These are phyloP conservation scores for Neonectria punicea DNA, from an alignment of 2,329 filamentous ascomycete species.

Conservation along the genomic window DNA sequence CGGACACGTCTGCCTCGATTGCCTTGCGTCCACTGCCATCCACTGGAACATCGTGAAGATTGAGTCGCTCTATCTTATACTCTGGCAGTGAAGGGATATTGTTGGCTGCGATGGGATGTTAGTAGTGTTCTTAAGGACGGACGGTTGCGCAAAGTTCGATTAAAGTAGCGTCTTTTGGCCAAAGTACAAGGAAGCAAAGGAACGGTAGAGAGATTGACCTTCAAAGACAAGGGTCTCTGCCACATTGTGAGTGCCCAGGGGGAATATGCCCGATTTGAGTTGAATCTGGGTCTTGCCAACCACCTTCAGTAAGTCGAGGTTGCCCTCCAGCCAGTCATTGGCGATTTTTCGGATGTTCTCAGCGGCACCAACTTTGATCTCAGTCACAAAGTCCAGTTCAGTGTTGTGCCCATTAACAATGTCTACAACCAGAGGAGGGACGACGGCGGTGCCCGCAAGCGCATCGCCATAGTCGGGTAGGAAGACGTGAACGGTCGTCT, in stretches of 20 bases:
- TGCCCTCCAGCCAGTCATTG: conserved; percentile 88
- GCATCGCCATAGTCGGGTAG: conserved; percentile 85
- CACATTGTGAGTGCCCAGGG: conserved; percentile 80
- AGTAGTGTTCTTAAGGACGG: conserved; percentile 41
- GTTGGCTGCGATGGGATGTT: conserved; percentile 60
- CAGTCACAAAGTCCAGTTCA: conserved; percentile 79
- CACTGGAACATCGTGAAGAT: conserved; percentile 76
- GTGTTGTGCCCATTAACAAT: conserved; percentile 83
- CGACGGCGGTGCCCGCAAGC: conserved; percentile 77
- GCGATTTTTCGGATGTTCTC: conserved; percentile 82
- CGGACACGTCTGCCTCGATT: conserved; percentile 82
- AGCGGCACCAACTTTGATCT: conserved; percentile 79
- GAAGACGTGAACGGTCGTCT: conserved; percentile 79
- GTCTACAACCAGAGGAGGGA: conserved; percentile 81
- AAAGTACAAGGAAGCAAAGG: conserved; percentile 70
- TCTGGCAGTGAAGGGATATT: conserved; percentile 81
- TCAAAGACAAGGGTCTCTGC: conserved; percentile 81
- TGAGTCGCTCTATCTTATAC: conserved; percentile 84
- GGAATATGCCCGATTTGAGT: conserved; percentile 82
- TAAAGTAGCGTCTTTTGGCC: conserved; percentile 64
- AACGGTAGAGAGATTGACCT: conserved; percentile 79
- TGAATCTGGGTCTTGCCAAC: conserved; percentile 78
- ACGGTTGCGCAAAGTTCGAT: conserved; percentile 38
- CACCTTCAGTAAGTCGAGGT: conserved; percentile 75
- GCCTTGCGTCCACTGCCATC: conserved; percentile 64